These are phyloP conservation scores for Vitis amurensis DNA, from an alignment of 164 flowering plant genomes.

Conservation along the genomic window DNA sequence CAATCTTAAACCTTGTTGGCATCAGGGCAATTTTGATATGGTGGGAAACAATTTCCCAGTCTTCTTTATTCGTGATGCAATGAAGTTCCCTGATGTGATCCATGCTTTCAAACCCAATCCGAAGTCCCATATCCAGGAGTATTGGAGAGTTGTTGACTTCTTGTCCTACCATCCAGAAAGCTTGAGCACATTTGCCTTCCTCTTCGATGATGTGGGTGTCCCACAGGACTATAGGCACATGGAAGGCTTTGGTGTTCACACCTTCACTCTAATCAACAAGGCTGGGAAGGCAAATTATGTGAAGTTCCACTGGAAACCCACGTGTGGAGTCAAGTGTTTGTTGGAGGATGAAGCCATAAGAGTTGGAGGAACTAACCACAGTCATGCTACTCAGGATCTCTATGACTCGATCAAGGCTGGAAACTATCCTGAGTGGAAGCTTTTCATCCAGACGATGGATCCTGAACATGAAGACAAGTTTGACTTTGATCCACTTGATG, in stretches of 20 bases:
- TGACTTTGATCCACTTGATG: constrained; percentile 96
- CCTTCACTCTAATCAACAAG: constrained; percentile 78
- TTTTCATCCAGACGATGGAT: constrained; percentile 83
- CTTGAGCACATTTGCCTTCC: constrained; percentile 82
- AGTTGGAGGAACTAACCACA: constrained; percentile 93
- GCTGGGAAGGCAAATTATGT: constrained; percentile 80
- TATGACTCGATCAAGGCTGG: constrained; percentile 93
- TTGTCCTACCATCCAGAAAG: constrained; percentile 96
- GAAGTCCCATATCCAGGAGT: constrained; percentile 82
- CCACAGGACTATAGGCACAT: constrained; percentile 95
- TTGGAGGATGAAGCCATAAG: constrained; percentile 80
- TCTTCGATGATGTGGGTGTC: constrained; percentile 88
- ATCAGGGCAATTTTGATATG: constrained; percentile 77
- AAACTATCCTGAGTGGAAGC: constrained; percentile 95
- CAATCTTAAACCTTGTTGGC: background rate
- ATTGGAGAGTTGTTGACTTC: constrained; percentile 81
- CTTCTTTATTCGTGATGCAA: constrained; percentile 80
- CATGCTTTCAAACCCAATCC: constrained; percentile 87
- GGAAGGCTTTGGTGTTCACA: constrained; percentile 96
- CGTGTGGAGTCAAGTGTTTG: constrained; percentile 88
- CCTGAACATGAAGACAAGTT: constrained; percentile 82
- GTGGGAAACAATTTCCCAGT: constrained; percentile 89
- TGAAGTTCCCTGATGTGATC: constrained; percentile 83
- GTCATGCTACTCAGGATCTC: constrained; percentile 97
- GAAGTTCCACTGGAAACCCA: constrained; percentile 98